These are phyloP conservation scores for Cenococcum geophilum DNA, from an alignment of 495 filamentous ascomycete species.

Conservation along the genomic window DNA sequence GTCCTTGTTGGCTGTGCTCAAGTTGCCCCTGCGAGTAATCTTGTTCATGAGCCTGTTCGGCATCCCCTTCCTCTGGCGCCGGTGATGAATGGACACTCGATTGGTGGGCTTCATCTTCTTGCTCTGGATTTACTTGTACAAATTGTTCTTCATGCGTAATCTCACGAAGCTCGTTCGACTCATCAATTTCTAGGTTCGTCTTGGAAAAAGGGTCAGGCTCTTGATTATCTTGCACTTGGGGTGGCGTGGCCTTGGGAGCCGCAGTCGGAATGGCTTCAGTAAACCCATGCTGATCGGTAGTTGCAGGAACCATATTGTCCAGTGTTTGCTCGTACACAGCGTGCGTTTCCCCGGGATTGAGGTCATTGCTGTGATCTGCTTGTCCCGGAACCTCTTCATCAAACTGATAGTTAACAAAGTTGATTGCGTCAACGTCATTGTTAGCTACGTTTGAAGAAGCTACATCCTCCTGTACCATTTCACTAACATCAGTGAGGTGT, in stretches of 20 bases:
- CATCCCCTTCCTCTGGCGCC: neutral
- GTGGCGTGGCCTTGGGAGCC: neutral
- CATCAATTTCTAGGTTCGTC: too few relatives aligned
- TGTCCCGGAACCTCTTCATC: slow-evolving; percentile 36
- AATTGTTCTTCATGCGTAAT: neutral
- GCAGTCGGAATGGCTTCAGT: neutral
- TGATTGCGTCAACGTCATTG: slow-evolving; percentile 3
- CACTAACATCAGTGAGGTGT: slow-evolving; percentile 18
- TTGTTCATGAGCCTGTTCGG: too few relatives aligned
- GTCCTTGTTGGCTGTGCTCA: neutral
- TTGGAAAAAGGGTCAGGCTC: neutral
- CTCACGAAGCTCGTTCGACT: neutral
- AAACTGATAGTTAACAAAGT: slow-evolving; percentile 29
- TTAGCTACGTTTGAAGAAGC: slow-evolving; percentile 29
- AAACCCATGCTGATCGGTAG: neutral
- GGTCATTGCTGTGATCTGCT: slow-evolving; percentile 26
- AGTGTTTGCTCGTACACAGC: neutral
- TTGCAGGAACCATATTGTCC: neutral
- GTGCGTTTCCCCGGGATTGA: slow-evolving; percentile 15
- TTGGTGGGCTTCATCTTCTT: slow-evolving; percentile 43
- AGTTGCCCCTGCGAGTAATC: too few relatives aligned
- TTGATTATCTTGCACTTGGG: neutral
- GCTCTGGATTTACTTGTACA: slow-evolving; percentile 23
- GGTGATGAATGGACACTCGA: neutral
- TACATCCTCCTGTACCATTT: slow-evolving; percentile 5